phyloP scores from a whole-genome alignment of 1,284 basidiomycete species.

The Sphagnurus paluster region DNA sequence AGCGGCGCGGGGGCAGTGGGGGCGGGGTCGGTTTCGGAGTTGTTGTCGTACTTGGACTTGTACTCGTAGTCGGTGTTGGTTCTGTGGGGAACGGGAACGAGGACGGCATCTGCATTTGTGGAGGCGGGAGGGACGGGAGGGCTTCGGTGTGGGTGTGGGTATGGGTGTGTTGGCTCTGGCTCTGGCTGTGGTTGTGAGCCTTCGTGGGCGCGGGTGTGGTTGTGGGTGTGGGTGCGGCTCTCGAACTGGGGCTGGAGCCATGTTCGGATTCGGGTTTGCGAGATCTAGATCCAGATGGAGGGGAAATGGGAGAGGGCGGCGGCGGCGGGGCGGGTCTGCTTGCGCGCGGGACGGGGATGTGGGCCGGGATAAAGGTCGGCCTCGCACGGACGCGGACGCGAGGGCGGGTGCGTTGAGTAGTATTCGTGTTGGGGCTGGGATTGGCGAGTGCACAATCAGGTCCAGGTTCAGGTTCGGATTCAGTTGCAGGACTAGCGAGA shows the following conservation, averaged over 20 bases:
- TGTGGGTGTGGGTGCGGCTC: not conserved
- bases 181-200: not conserved
- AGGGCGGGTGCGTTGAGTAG: too few species aligned
- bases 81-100: not conserved
- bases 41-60: not conserved
- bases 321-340: constrained; percentile 19
- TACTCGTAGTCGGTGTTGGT: too few species aligned
- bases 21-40: not conserved
- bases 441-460: too few species aligned
- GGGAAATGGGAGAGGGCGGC: constrained; percentile 1
- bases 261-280: constrained; percentile 1
- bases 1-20: too few species aligned
- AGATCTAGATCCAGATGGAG: too few species aligned
- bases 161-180: not conserved
- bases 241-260: not conserved
- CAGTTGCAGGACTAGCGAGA: too few species aligned
- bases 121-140: too few species aligned
- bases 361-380: too few species aligned
- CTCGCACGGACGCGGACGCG: too few species aligned
- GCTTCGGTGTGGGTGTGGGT: constrained; percentile 4
- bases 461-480: too few species aligned
- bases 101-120: too few species aligned
- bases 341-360: constrained; percentile 20
- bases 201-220: not conserved
- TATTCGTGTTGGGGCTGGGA: too few species aligned